A percentile compares a stretch with the other conserved stretches of the same genome.
phyloP scores from a whole-genome alignment of 805 yeast species.

The Candida parachauliodes region DNA sequence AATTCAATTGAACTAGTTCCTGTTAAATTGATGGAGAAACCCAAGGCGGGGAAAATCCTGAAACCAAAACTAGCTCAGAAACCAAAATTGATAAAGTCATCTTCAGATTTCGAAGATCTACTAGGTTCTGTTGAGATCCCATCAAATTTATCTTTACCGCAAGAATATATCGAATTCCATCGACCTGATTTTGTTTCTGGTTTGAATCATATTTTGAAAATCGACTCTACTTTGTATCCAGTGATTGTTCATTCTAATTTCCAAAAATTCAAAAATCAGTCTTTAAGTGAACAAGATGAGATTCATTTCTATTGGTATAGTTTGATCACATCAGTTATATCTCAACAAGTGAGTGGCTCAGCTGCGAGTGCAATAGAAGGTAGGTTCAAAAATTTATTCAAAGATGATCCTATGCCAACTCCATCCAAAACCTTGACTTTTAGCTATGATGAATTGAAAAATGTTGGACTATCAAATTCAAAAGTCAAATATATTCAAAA shows the following conservation, averaged over 20 bases:
- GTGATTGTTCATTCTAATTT: slow-evolving; percentile 28
- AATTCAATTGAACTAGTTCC: background rate
- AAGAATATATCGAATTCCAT: slow-evolving; percentile 26
- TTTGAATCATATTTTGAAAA: slow-evolving; percentile 21
- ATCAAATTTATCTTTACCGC: slow-evolving; percentile 21
- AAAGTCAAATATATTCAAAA: slow-evolving; percentile 63
- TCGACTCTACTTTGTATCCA: slow-evolving; percentile 34
- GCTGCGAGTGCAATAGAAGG: slow-evolving; percentile 68
- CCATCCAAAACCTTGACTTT: slow-evolving; percentile 45
- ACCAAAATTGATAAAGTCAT: slow-evolving; percentile 8
- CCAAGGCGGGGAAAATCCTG: background rate
- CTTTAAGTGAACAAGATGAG: slow-evolving; percentile 12
- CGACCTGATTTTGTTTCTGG: slow-evolving; percentile 32
- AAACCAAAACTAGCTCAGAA: slow-evolving; percentile 1
- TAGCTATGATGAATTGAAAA: slow-evolving; percentile 47
- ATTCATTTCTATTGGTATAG: slow-evolving; percentile 35
- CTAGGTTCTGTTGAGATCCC: slow-evolving; percentile 14
- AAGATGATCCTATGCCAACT: slow-evolving; percentile 40
- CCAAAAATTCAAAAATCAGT: slow-evolving; percentile 12
- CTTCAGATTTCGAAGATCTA: slow-evolving; percentile 15
- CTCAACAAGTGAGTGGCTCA: slow-evolving; percentile 76
- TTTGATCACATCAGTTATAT: slow-evolving; percentile 44
- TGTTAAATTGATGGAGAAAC: too few species aligned
- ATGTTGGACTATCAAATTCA: slow-evolving; percentile 64
- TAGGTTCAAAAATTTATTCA: slow-evolving; percentile 38